Conservation (phyloP, 2,329 filamentous ascomycete species). For the Nannizzia gypsea region DNA sequence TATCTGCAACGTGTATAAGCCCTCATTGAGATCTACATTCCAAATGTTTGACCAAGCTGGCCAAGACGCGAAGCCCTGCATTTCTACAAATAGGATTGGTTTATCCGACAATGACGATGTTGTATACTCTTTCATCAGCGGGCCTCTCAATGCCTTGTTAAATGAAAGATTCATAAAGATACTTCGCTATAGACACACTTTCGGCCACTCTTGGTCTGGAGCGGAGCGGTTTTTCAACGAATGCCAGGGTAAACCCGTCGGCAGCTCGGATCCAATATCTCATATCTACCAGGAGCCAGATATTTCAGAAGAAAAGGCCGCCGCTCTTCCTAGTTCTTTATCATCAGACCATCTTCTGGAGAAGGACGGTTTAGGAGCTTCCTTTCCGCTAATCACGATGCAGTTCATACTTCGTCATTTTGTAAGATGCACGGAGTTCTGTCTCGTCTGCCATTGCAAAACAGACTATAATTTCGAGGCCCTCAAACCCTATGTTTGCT, state of each 20-base stretch:
- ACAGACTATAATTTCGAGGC: constrained; percentile 49
- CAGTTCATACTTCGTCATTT: constrained; percentile 70
- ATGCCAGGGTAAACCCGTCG: constrained; percentile 27
- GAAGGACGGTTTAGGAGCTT: constrained; percentile 23
- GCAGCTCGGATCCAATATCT: constrained; percentile 9
- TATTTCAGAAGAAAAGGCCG: constrained; percentile 15
- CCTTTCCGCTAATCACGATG: constrained; percentile 50
- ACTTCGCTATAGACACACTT: constrained; percentile 45
- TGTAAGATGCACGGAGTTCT: constrained; percentile 72
- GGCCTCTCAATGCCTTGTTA: constrained; percentile 57
- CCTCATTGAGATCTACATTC: constrained; percentile 45
- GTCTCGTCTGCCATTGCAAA: constrained; percentile 67
- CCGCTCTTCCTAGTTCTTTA: constrained; percentile 35
- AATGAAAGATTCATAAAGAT: constrained; percentile 53
- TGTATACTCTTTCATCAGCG: constrained; percentile 56
- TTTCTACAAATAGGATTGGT: background rate
- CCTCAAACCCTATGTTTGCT: constrained; percentile 57
- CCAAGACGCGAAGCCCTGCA: background rate
- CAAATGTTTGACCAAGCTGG: constrained; percentile 35
- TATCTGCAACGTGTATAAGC: constrained; percentile 61
- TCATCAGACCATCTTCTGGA: constrained; percentile 40
- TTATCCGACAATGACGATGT: constrained; percentile 24
- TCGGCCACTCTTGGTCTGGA: constrained; percentile 52
- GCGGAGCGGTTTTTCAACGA: constrained; percentile 50
- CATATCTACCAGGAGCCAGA: constrained; percentile 18